Evolutionary conservation across 139 green algal species (phyloP).

Genomic region (Parachlorella kessleri): DNA sequence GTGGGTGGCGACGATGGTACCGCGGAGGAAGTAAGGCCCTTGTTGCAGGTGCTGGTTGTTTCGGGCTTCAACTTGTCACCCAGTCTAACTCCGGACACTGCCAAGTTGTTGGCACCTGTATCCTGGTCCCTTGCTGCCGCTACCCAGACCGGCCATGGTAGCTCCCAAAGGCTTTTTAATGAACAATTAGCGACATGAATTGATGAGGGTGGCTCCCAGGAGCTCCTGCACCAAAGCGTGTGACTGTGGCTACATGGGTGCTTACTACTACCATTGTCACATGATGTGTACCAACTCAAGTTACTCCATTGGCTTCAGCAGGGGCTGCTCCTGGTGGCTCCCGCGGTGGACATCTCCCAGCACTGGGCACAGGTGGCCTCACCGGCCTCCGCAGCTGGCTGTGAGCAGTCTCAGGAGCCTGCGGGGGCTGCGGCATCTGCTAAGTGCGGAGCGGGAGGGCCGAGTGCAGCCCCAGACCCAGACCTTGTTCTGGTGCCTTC

Average conservation of each 20-base stretch:
- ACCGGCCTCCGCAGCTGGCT: background rate
- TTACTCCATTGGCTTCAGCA: background rate
- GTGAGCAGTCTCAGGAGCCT: background rate
- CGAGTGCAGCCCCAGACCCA: background rate
- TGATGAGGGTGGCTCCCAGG: background rate
- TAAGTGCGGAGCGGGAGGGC: background rate
- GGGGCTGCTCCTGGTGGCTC: slow-evolving; percentile 36
- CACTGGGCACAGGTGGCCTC: slow-evolving; percentile 21
- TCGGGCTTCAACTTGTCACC: too few relatives aligned
- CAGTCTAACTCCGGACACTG: too few relatives aligned
- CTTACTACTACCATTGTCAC: background rate
- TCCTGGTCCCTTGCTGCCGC: too few relatives aligned
- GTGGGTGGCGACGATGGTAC: too few relatives aligned
- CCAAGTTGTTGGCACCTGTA: too few relatives aligned
- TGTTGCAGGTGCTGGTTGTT: too few relatives aligned
- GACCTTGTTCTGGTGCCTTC: slow-evolving; percentile 15
- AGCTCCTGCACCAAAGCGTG: background rate
- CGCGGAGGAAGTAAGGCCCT: too few relatives aligned
- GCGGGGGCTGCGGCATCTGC: background rate
- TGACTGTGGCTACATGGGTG: background rate
- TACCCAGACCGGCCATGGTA: too few relatives aligned
- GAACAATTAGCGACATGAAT: background rate
- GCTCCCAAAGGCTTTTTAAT: too few relatives aligned
- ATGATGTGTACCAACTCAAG: background rate
- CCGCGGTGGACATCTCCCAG: slow-evolving; percentile 21